Evolutionary conservation across 257 asterid genomes (phyloP), one percentile per base, ranked within the genome.

Genomic region (Lavandula angustifolia): DNA sequence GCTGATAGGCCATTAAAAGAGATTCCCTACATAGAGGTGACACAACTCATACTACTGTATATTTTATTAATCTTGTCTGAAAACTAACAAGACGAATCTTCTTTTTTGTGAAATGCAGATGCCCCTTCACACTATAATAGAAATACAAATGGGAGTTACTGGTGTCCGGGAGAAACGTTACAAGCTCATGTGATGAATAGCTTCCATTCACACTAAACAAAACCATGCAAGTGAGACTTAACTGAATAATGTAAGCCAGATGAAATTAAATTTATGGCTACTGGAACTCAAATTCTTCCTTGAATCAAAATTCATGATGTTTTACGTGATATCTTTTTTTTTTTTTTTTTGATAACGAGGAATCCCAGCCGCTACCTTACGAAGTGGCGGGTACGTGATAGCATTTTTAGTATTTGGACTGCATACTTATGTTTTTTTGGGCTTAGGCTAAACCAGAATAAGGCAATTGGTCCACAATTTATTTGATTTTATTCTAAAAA

Each of bases 101-200:
- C 12, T 40, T 48, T 55, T 65, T 59, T 43, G 55, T 17, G 43
- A 70, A 42, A 13, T 70, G 76, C 91, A 92, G 99, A 70, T 84
- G 84, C 96, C 99, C 3, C 96, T 92, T 53, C 97, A 92, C 80
- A 92, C 99, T 18, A 92, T 92, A 57, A 92, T 92, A 72, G 99
- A 92, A 84, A 92, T 92, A 74, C 97, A 92, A 67, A 92, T 92
- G 99, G 99, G 99, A 68, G 99, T 92, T 3, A 85, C 95, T 1
- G 98, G 98, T n/a, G 94, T 92, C 62, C 99, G 85, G 73, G 99
- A 92, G 82, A 89, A 92, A 84, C 78, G 99, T 66, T 92, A 92
- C 87, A 92, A 92, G 79, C 88, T 92, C 71, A 89, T 92, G 99
- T 81, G 76, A 78, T 60, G n/a, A 27, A 31, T 59, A 22, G 29